These are phyloP conservation scores for Aspergillus biplanus DNA, from an alignment of 495 filamentous ascomycete species.

Conservation along the genomic window DNA sequence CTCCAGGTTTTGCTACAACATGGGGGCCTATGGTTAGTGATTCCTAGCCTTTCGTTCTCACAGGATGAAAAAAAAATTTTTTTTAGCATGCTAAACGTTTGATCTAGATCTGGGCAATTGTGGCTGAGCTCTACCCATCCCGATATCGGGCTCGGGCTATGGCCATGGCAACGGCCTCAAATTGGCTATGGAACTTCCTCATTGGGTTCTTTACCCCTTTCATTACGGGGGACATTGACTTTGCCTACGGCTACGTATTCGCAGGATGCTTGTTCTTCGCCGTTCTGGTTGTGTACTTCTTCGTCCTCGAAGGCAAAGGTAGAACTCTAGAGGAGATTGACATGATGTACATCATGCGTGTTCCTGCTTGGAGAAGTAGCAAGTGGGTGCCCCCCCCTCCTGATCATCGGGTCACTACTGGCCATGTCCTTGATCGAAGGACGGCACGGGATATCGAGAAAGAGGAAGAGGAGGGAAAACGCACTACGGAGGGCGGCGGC, in stretches of 20 bases:
- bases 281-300: constrained; percentile 72
- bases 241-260: constrained; percentile 77
- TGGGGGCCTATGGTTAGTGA: constrained; percentile 75
- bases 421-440: constrained; percentile 2
- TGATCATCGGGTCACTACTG: not conserved
- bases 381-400: constrained; percentile 9
- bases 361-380: constrained; percentile 58
- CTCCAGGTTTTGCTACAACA: constrained; percentile 55
- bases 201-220: constrained; percentile 81
- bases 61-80: too few species aligned
- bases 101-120: constrained; percentile 61
- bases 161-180: constrained; percentile 75
- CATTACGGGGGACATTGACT: constrained; percentile 69
- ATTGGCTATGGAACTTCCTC: constrained; percentile 90
- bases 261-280: constrained; percentile 68
- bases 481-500: not conserved
- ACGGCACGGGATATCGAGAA: not conserved
- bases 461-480: not conserved
- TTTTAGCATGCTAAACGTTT: not conserved
- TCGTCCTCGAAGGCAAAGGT: constrained; percentile 68
- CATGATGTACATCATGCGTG: constrained; percentile 59
- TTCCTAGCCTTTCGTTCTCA: not conserved
- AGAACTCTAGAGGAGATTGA: constrained; percentile 77
- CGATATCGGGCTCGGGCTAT: constrained; percentile 73
- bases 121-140: constrained; percentile 78